Base-by-base conservation (phyloP, 345 rosid species). In the Eutrema heterophyllum region DNA sequence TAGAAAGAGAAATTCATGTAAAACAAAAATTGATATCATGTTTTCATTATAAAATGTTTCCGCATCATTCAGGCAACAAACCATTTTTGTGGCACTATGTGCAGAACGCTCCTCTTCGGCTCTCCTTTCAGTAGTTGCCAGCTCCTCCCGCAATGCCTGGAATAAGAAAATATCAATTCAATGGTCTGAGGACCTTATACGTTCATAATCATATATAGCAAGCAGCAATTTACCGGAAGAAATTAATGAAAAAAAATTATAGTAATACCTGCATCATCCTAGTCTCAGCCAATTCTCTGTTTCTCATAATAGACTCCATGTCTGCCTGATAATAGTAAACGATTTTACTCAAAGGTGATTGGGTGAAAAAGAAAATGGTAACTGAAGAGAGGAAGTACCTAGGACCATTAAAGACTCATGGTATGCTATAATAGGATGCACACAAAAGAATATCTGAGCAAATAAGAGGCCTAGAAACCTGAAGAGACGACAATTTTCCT, bases 71-170 rank as follows among this genome's bases (percentile, higher is more conserved):
- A 35, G 40, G 56, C 69, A 11, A 67, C 79, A 71, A 76, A 92
- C 99, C 97, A 84, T 85, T 86, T 95, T 95, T 61, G 97, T 92
- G 73, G 98, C 93, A 83, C 81, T 86, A 75, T 92, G 98, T 57
- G 98, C 92, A 65, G 84, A 80, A 64, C 80, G 96, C 82, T 96
- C 99, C 79, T 96, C 99, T 82, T 96, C 97, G 48, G 94, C 96
- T 81, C 97, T 87, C 81, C 98, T 83, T 72, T 92, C 99, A 29
- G 81, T 90, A 74, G 96, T 86, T 48, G 93, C 84, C 70, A 96
- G 86, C 88, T 96, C 99, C 85, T 96, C 99, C 64, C 97, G 91
- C 66, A 96, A 59, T 79, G 98, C 97, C 97, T 96, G 77, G 52
- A 40, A 71, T 57, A 79, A 67, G 4, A 72, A 78, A 16, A 68